These are phyloP conservation scores for Clohesyomyces aquaticus DNA, from an alignment of 495 filamentous ascomycete species.

Conservation along the genomic window DNA sequence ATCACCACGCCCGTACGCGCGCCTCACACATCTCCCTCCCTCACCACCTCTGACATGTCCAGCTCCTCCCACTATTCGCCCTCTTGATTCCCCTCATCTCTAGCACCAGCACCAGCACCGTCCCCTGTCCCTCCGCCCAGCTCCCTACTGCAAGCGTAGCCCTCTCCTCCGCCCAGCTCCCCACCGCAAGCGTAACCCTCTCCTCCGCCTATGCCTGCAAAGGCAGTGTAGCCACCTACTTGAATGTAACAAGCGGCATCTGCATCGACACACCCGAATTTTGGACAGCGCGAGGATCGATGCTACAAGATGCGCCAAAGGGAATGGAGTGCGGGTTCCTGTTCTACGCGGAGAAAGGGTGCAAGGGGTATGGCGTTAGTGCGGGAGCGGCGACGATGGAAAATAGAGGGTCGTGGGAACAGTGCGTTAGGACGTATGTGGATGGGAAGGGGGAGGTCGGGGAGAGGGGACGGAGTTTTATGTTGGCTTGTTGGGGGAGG, in stretches of 20 bases:
- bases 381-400: neutral
- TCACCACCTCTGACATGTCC: no score
- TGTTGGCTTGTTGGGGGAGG: neutral
- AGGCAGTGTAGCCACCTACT: neutral
- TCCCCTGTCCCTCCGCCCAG: no score
- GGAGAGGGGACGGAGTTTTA: neutral
- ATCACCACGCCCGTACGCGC: no score
- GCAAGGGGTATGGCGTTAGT: neutral
- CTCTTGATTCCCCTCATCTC: no score
- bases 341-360: neutral
- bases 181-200: neutral
- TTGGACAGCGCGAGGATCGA: neutral
- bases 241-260: neutral
- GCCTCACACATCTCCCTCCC: no score
- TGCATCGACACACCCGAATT: neutral
- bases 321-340: neutral
- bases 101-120: no score
- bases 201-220: neutral
- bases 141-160: no score
- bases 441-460: neutral
- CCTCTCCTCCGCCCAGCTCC: no score
- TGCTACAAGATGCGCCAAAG: neutral
- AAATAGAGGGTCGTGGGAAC: neutral
- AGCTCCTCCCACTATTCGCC: no score
- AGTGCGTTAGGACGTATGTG: neutral